These are phyloP conservation scores for Trypanosoma caninum DNA, from an alignment of 208 protist genomes.

Conservation along the genomic window DNA sequence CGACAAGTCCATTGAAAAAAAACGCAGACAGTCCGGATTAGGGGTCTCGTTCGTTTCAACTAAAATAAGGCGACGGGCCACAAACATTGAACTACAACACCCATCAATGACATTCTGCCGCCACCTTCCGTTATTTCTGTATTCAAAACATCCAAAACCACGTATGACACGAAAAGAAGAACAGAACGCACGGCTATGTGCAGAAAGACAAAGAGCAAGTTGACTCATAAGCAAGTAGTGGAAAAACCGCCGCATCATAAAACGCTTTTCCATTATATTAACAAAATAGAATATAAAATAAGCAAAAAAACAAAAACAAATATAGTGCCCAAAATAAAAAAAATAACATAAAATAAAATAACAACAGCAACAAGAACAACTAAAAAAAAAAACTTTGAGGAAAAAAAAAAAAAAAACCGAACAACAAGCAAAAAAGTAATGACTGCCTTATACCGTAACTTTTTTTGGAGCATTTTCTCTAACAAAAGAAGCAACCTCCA, in stretches of 20 bases:
- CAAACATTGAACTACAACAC: background rate
- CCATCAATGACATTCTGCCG: background rate
- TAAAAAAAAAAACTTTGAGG: conserved; percentile 4
- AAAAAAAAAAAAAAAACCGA: conserved; percentile 23
- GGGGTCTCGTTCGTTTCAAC: conserved; percentile 83
- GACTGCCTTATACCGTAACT: conserved; percentile 29
- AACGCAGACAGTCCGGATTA: conserved; percentile 81
- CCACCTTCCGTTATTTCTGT: background rate
- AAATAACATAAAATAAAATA: conserved; percentile 10
- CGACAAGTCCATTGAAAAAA: conserved; percentile 86
- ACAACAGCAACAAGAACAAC: conserved; percentile 7
- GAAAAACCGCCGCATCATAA: background rate
- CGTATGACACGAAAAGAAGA: background rate
- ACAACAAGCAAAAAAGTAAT: background rate
- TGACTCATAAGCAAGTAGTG: background rate
- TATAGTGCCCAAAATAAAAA: conserved; percentile 1
- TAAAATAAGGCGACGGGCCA: conserved; percentile 34
- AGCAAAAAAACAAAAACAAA: too few species aligned
- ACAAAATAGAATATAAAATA: too few species aligned
- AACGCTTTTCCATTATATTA: too few species aligned
- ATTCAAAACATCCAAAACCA: background rate
- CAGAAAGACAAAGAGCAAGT: background rate
- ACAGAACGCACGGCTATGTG: background rate
- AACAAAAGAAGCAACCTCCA: conserved; percentile 68
- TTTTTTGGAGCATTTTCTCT: conserved; percentile 41